A percentile compares a stretch with the other conserved stretches of the same genome.
Conservation (phyloP, 75 land plant species). For the Cunninghamia lanceolata region DNA sequence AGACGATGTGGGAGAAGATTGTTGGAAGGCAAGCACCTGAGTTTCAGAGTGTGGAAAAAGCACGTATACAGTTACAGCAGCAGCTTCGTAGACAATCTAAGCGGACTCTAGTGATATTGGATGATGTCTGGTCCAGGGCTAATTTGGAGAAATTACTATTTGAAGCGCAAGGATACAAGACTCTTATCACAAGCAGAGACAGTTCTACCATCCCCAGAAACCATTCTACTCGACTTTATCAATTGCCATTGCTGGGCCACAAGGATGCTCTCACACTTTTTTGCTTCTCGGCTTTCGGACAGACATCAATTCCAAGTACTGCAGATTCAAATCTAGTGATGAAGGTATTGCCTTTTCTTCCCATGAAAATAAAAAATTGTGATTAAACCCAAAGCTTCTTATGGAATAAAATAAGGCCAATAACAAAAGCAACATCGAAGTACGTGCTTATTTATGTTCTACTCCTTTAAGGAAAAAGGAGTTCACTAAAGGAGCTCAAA, state of each 20-base stretch:
- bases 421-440: too few species aligned
- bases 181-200: neutral
- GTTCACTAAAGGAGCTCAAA: too few species aligned
- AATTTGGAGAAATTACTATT: neutral
- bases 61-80: too few species aligned
- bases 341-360: constrained; percentile 23
- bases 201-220: neutral
- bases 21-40: too few species aligned
- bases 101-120: neutral
- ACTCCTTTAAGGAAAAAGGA: too few species aligned
- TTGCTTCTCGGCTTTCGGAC: constrained; percentile 46
- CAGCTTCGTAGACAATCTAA: too few species aligned
- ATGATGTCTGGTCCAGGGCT: neutral
- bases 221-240: neutral
- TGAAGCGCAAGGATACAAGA: neutral
- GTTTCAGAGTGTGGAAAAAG: too few species aligned
- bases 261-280: constrained; percentile 46
- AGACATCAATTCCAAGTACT: constrained; percentile 26
- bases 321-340: constrained; percentile 34
- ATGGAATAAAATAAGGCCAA: too few species aligned
- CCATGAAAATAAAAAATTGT: too few species aligned
- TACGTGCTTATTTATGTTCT: too few species aligned
- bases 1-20: too few species aligned
- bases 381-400: too few species aligned
- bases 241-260: constrained; percentile 27